Evolutionary conservation across 352 stramenopile species (phyloP).

Genomic region (Phytophthora litchii): DNA sequence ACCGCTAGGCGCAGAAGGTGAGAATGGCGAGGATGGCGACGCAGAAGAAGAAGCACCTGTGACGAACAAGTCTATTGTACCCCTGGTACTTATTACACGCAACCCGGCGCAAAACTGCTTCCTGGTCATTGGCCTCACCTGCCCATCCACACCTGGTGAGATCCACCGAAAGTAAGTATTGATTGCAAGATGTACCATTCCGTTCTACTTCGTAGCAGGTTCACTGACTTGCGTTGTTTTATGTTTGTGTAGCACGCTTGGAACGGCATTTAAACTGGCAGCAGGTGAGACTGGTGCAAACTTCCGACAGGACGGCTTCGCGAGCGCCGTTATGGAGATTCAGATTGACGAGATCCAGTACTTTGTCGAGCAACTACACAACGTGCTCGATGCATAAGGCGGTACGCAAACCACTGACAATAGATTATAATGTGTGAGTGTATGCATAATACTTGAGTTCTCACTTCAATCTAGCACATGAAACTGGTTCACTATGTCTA

Average conservation of each 20-base stretch:
- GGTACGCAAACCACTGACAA: constrained; percentile 18
- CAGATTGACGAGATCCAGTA: constrained; percentile 93
- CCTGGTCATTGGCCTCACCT: constrained; percentile 95
- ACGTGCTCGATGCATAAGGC: constrained; percentile 82
- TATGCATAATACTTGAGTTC: constrained; percentile 2
- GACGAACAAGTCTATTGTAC: constrained; percentile 66
- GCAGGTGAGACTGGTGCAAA: constrained; percentile 92
- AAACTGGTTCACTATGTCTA: neutral
- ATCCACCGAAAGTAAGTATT: constrained; percentile 86
- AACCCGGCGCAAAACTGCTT: constrained; percentile 94
- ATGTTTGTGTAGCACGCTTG: constrained; percentile 73
- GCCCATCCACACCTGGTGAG: constrained; percentile 85
- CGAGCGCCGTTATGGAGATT: constrained; percentile 96
- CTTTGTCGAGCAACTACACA: constrained; percentile 97
- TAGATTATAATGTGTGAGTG: constrained; percentile 9
- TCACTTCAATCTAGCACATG: constrained; percentile 10
- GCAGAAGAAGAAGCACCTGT: constrained; percentile 41
- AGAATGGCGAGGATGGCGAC: constrained; percentile 38
- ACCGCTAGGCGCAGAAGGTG: constrained; percentile 40
- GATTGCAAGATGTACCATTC: neutral
- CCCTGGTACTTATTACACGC: constrained; percentile 78
- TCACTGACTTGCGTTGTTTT: constrained; percentile 19
- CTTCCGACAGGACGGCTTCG: constrained; percentile 96
- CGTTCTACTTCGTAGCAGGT: neutral
- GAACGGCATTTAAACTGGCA: constrained; percentile 93